phyloP scores from a whole-genome alignment of 2,329 filamentous ascomycete genomes.

The Atkinsonella texensis region DNA sequence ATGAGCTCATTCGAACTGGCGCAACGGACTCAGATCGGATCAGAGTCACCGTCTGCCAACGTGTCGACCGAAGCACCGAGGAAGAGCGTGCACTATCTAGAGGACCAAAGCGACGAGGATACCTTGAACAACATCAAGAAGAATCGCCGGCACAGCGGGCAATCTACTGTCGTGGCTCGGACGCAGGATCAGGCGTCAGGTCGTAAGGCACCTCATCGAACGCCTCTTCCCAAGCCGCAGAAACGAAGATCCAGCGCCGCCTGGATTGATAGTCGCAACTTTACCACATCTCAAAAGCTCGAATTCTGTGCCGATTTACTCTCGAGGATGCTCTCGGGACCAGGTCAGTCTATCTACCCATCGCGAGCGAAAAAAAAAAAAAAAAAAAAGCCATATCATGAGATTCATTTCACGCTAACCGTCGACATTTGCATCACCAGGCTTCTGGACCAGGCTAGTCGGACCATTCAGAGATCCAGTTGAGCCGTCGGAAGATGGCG shows the following conservation, averaged over 20 bases:
- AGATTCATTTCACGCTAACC: background rate
- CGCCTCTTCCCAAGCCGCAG: slow-evolving; percentile 21
- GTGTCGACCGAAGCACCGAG: slow-evolving; percentile 15
- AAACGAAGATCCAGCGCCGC: slow-evolving; percentile 24
- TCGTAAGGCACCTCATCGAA: slow-evolving; percentile 15
- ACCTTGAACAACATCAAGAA: slow-evolving; percentile 20
- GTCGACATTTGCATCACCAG: slow-evolving; percentile 18
- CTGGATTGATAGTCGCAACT: slow-evolving; percentile 19
- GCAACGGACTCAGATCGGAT: slow-evolving; percentile 13
- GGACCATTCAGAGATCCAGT: slow-evolving; percentile 50
- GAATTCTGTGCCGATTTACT: slow-evolving; percentile 47
- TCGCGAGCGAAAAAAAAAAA: background rate
- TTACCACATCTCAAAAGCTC: slow-evolving; percentile 33
- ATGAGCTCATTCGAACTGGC: slow-evolving; percentile 43
- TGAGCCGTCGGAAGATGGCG: slow-evolving; percentile 41
- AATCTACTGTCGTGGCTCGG: slow-evolving; percentile 6
- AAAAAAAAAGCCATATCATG: background rate
- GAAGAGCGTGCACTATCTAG: slow-evolving; percentile 38
- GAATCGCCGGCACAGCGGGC: slow-evolving; percentile 27
- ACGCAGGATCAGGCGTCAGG: slow-evolving; percentile 14
- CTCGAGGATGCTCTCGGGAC: slow-evolving; percentile 48
- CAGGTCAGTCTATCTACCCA: slow-evolving; percentile 28
- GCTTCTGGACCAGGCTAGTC: slow-evolving; percentile 55
- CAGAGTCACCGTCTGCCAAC: slow-evolving; percentile 8
- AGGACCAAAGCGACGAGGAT: slow-evolving; percentile 5